Conservation (phyloP, 352 stramenopile genomes). For the Phytophthora lateralis region DNA sequence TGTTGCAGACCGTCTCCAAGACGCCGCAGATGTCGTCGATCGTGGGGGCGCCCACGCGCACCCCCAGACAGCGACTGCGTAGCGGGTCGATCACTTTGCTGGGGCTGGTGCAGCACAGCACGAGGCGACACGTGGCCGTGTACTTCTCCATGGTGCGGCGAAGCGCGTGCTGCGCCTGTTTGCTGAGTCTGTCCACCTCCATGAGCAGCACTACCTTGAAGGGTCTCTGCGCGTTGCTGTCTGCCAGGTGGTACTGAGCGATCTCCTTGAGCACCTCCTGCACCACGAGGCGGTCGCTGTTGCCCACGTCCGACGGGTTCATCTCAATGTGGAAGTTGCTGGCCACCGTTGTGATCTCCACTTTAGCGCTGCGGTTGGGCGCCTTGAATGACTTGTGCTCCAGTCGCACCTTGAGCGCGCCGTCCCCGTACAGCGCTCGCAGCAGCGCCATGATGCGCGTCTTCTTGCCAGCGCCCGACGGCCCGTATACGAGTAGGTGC, state of each 20-base stretch:
- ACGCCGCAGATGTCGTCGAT: slow-evolving; percentile 91
- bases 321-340: slow-evolving; percentile 99
- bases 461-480: slow-evolving; percentile 98
- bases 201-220: slow-evolving; percentile 97
- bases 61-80: slow-evolving; percentile 94
- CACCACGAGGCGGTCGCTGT: slow-evolving; percentile 96
- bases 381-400: slow-evolving; percentile 95
- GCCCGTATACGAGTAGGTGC: slow-evolving; percentile 99
- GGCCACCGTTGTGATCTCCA: slow-evolving; percentile 98
- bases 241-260: slow-evolving; percentile 89
- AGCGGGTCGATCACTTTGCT: slow-evolving; percentile 99
- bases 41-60: slow-evolving; percentile 93
- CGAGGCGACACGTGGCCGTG: slow-evolving; percentile 95
- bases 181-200: slow-evolving; percentile 97
- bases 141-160: slow-evolving; percentile 98
- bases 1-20: slow-evolving; percentile 90
- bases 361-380: slow-evolving; percentile 83
- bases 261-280: slow-evolving; percentile 99
- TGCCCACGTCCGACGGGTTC: slow-evolving; percentile 97
- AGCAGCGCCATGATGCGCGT: slow-evolving; percentile 97
- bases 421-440: slow-evolving; percentile 94
- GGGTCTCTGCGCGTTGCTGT: slow-evolving; percentile 70
- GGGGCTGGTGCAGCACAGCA: slow-evolving; percentile 97
- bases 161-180: slow-evolving; percentile 97
- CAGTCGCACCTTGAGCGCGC: slow-evolving; percentile 90